A percentile compares a stretch with the other conserved stretches of the same genome.
Evolutionary conservation across 2,329 filamentous ascomycete genomes (phyloP).

Genomic region (Mariannaea sp.): DNA sequence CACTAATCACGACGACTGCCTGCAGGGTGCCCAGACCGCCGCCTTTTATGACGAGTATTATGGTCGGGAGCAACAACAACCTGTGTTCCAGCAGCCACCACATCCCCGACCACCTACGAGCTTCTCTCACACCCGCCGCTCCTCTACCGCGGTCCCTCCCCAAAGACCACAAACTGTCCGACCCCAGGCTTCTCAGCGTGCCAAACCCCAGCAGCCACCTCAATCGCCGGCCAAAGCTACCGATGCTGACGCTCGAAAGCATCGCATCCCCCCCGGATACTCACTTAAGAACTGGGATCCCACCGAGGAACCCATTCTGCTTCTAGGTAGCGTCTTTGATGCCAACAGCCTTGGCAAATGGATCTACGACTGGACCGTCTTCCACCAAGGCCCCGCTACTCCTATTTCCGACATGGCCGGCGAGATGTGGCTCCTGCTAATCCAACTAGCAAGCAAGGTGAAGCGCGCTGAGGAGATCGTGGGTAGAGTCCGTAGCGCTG

Average conservation of each 20-base stretch:
- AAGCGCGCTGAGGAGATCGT: constrained; percentile 85
- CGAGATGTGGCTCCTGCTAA: constrained; percentile 92
- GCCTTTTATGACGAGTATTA: constrained; percentile 45
- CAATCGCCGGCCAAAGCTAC: constrained; percentile 55
- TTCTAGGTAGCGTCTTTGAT: constrained; percentile 94
- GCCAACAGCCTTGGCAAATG: constrained; percentile 97
- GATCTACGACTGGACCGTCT: constrained; percentile 99
- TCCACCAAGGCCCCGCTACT: constrained; percentile 78
- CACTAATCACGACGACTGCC: constrained; percentile 63
- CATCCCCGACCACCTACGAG: constrained; percentile 48
- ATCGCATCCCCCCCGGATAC: constrained; percentile 85
- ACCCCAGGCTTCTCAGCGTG: constrained; percentile 43
- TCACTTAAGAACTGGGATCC: constrained; percentile 99
- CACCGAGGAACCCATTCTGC: constrained; percentile 87
- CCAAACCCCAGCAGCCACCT: constrained; percentile 31
- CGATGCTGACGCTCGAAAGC: constrained; percentile 63
- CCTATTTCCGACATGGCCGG: constrained; percentile 91
- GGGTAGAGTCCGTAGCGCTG: constrained; percentile 70
- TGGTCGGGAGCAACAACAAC: constrained; percentile 39
- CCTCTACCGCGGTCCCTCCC: constrained; percentile 56
- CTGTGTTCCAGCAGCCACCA: constrained; percentile 48
- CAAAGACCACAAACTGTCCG: constrained; percentile 59
- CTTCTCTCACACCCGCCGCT: constrained; percentile 51
- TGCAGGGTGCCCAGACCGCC: constrained; percentile 50
- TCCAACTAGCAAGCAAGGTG: constrained; percentile 91